Percentiles rank a stretch among this genome's conserved stretches.
Conservation (phyloP, 495 filamentous ascomycete species). For the Penicillium canescens region DNA sequence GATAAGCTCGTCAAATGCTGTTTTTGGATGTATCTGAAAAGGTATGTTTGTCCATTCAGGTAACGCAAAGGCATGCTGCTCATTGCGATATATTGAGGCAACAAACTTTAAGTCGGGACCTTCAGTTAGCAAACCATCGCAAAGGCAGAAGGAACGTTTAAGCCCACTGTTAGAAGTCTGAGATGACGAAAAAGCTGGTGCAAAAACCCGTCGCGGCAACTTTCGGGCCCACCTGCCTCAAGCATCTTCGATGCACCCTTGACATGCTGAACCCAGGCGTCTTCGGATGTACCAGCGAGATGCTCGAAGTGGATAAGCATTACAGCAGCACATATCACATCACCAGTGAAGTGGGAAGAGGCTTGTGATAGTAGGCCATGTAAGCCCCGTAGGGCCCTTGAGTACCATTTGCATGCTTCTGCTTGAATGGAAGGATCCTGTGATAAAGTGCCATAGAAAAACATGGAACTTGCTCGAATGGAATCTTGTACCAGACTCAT, state of each 20-base stretch:
- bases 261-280: constrained; percentile 16
- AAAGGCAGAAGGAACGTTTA: background rate
- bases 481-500: constrained; percentile 3
- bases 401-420: constrained; percentile 18
- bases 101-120: background rate
- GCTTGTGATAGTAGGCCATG: constrained; percentile 2
- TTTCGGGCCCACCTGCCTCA: constrained; percentile 2
- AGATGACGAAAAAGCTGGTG: constrained; percentile 16
- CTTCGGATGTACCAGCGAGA: constrained; percentile 7
- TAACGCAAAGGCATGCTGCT: constrained; percentile 13
- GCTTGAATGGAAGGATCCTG: constrained; percentile 13
- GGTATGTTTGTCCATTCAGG: constrained; percentile 7
- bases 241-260: constrained; percentile 13
- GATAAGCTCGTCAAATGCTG: constrained; percentile 11
- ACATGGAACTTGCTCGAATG: constrained; percentile 13
- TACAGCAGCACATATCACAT: constrained; percentile 11
- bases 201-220: constrained; percentile 15
- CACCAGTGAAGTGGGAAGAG: background rate
- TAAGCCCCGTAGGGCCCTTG: constrained; percentile 9
- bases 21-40: constrained; percentile 11
- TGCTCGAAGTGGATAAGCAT: constrained; percentile 18
- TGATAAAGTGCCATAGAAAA: constrained; percentile 14
- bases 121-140: background rate
- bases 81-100: constrained; percentile 7
- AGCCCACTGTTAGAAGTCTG: constrained; percentile 13